These are phyloP conservation scores for Talaromyces ruber DNA, from an alignment of 495 filamentous ascomycete genomes.

Conservation along the genomic window DNA sequence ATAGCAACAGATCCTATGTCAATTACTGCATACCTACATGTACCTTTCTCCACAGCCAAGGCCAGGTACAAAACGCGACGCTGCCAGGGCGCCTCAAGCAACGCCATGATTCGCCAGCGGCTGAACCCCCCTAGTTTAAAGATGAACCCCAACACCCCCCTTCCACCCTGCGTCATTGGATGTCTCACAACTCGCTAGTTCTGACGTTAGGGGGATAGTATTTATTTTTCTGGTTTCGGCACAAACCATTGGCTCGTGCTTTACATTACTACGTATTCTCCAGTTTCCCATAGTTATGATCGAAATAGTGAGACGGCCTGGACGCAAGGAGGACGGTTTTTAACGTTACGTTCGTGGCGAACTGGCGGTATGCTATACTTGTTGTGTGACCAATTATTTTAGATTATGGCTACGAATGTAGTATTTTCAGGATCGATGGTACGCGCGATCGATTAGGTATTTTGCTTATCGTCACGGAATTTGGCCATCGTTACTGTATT, in stretches of 20 bases:
- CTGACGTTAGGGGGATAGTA: neutral
- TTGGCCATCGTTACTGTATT: neutral
- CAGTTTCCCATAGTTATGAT: neutral
- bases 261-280: neutral
- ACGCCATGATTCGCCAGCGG: neutral
- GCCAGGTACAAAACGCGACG: neutral
- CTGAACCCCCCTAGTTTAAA: neutral
- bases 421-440: neutral
- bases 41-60: neutral
- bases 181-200: neutral
- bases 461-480: neutral
- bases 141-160: neutral
- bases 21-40: neutral
- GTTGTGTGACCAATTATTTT: neutral
- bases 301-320: neutral
- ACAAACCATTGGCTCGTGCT: neutral
- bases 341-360: neutral
- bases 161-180: neutral
- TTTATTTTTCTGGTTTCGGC: neutral
- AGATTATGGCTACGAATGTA: neutral
- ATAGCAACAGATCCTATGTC: neutral
- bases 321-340: neutral
- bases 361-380: neutral
- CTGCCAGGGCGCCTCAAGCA: neutral
- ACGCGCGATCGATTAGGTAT: neutral